Percentiles rank a stretch among this genome's conserved stretches.
phyloP scores from a whole-genome alignment of 805 yeast genomes.

The Kuraishia hungarica region DNA sequence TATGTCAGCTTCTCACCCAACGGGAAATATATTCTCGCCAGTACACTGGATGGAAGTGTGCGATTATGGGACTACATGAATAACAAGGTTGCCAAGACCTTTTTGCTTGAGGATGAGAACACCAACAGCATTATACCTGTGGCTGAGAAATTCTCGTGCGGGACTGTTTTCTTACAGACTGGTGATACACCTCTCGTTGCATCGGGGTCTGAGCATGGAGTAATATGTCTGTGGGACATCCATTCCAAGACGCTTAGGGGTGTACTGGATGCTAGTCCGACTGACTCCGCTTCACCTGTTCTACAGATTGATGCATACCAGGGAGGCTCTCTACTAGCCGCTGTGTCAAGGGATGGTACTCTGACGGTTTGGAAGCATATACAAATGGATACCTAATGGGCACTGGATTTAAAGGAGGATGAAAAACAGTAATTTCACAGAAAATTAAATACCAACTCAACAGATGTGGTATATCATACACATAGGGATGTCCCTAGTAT shows the following conservation, averaged over 20 bases:
- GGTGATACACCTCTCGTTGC: slow-evolving; percentile 31
- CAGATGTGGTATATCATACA: too few species aligned
- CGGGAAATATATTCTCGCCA: slow-evolving; percentile 68
- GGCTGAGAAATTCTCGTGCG: slow-evolving; percentile 45
- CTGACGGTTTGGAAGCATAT: slow-evolving; percentile 11
- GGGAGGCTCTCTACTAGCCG: slow-evolving; percentile 27
- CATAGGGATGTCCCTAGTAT: too few species aligned
- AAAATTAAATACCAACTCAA: too few species aligned
- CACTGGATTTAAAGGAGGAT: too few species aligned
- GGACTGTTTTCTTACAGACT: slow-evolving; percentile 39
- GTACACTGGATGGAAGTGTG: slow-evolving; percentile 72
- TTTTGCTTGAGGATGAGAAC: slow-evolving; percentile 6
- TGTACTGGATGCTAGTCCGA: not conserved
- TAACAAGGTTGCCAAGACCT: slow-evolving; percentile 71
- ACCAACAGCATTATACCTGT: slow-evolving; percentile 17
- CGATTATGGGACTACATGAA: slow-evolving; percentile 83
- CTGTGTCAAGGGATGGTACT: slow-evolving; percentile 22
- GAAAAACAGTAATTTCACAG: too few species aligned
- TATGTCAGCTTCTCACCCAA: slow-evolving; percentile 71
- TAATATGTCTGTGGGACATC: slow-evolving; percentile 57
- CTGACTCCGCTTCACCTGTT: slow-evolving; percentile 17
- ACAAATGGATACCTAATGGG: not conserved
- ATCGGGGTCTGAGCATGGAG: slow-evolving; percentile 54
- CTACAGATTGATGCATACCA: slow-evolving; percentile 31
- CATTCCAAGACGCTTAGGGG: slow-evolving; percentile 37